A percentile compares a stretch with the other conserved stretches of the same genome.
Conservation (phyloP, 108 stramenopile genomes). For the Skeletonema marinoi region DNA sequence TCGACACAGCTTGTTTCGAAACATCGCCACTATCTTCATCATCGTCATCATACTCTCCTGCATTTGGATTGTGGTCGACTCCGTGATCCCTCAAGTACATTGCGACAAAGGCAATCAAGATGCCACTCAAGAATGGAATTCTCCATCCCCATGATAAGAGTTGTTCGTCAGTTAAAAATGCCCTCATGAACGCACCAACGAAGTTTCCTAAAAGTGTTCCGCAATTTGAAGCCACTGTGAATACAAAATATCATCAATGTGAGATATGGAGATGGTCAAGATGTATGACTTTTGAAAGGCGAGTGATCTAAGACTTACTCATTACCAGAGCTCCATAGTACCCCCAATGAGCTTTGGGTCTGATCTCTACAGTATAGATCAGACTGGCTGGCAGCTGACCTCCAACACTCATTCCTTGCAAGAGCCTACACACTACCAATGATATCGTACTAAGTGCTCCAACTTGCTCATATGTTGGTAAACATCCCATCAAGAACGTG, state of each 20-base stretch:
- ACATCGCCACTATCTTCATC: constrained; percentile 5
- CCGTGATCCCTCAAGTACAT: constrained; percentile 57
- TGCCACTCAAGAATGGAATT: constrained; percentile 71
- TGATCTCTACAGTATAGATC: constrained; percentile 63
- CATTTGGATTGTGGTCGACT: constrained; percentile 53
- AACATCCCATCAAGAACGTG: constrained; percentile 70
- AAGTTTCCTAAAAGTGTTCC: constrained; percentile 72
- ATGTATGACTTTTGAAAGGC: neutral
- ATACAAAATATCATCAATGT: neutral
- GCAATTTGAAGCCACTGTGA: constrained; percentile 45
- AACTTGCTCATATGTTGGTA: constrained; percentile 64
- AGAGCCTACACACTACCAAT: constrained; percentile 55
- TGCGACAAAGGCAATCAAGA: constrained; percentile 58
- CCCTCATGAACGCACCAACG: constrained; percentile 55
- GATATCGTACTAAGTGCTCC: constrained; percentile 51
- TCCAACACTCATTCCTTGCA: constrained; percentile 70
- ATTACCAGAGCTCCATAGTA: constrained; percentile 24
- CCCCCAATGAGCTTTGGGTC: constrained; percentile 30
- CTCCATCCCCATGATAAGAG: constrained; percentile 69
- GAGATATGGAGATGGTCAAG: neutral
- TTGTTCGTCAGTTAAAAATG: constrained; percentile 60
- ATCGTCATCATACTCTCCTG: constrained; percentile 32
- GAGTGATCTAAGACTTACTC: neutral
- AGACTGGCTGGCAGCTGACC: constrained; percentile 66
- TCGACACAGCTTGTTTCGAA: neutral